phyloP scores from a whole-genome alignment of 192 early-diverging fungal genomes.

The Umbelopsis ramanniana region DNA sequence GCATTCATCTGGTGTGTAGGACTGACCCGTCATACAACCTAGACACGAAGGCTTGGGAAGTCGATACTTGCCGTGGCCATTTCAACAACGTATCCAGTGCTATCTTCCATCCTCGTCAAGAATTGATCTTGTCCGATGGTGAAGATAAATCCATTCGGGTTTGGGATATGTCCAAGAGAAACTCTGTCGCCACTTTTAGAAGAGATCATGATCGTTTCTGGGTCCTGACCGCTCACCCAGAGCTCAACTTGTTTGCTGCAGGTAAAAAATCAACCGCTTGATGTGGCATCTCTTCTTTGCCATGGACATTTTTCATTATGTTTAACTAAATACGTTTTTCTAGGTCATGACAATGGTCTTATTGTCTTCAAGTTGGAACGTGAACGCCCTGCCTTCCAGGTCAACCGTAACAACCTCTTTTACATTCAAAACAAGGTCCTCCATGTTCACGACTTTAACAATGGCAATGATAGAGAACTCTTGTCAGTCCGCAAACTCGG shows the following conservation, averaged over 20 bases:
- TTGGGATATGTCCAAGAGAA: conserved; percentile 97
- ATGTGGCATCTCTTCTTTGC: too few species aligned
- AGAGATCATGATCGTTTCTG: conserved; percentile 98
- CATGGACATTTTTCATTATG: too few species aligned
- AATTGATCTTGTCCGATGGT: conserved; percentile 90
- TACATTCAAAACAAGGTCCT: conserved; percentile 91
- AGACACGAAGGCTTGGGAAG: conserved; percentile 99
- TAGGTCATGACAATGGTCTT: conserved; percentile 95
- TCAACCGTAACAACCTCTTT: conserved; percentile 83
- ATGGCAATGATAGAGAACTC: conserved; percentile 75
- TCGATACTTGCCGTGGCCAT: conserved; percentile 99
- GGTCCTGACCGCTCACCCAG: conserved; percentile 94
- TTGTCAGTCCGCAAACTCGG: conserved; percentile 77
- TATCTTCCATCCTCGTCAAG: conserved; percentile 96
- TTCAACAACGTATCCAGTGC: conserved; percentile 96
- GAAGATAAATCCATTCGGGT: conserved; percentile 99
- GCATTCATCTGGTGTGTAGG: too few species aligned
- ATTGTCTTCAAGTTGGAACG: conserved; percentile 99
- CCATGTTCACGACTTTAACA: conserved; percentile 82
- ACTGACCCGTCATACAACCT: too few species aligned
- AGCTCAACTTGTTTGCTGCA: conserved; percentile 98
- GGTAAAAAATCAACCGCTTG: conserved; percentile 57
- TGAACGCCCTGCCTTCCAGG: conserved; percentile 90
- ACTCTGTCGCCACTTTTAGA: conserved; percentile 93
- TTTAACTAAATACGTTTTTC: not conserved